Conservation (phyloP, 345 rosid genomes). For the Brassica nigra region DNA sequence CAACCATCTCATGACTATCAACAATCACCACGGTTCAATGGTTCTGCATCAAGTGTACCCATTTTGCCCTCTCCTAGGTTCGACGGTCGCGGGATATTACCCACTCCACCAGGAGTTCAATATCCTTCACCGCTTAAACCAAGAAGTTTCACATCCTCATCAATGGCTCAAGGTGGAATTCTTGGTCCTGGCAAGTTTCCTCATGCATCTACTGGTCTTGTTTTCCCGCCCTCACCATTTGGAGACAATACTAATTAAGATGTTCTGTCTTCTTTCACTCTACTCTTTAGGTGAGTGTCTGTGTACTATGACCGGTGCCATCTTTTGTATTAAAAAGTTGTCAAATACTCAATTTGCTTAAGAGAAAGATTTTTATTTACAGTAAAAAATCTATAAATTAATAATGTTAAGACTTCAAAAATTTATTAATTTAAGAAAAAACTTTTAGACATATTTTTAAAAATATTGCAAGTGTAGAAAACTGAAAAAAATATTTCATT, state of each 20-base stretch:
- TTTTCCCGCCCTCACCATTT: neutral
- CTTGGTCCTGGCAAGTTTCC: conserved; percentile 76
- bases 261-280: neutral
- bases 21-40: conserved; percentile 48
- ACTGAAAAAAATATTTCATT: too few relatives aligned
- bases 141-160: conserved; percentile 53
- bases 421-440: too few relatives aligned
- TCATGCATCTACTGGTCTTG: conserved; percentile 10
- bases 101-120: conserved; percentile 62
- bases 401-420: too few relatives aligned
- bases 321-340: neutral
- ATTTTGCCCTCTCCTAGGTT: conserved; percentile 47
- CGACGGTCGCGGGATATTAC: conserved; percentile 51
- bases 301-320: neutral
- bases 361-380: neutral
- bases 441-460: too few relatives aligned
- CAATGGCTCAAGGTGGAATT: conserved; percentile 61
- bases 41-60: conserved; percentile 44
- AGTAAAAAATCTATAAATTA: too few relatives aligned
- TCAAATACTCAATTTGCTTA: neutral
- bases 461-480: too few relatives aligned
- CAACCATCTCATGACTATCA: conserved; percentile 34
- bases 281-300: neutral
- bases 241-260: neutral
- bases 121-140: conserved; percentile 47